Evolutionary conservation across 176 grass and related monocot genomes (phyloP).

Genomic region (Puya raimondii): DNA sequence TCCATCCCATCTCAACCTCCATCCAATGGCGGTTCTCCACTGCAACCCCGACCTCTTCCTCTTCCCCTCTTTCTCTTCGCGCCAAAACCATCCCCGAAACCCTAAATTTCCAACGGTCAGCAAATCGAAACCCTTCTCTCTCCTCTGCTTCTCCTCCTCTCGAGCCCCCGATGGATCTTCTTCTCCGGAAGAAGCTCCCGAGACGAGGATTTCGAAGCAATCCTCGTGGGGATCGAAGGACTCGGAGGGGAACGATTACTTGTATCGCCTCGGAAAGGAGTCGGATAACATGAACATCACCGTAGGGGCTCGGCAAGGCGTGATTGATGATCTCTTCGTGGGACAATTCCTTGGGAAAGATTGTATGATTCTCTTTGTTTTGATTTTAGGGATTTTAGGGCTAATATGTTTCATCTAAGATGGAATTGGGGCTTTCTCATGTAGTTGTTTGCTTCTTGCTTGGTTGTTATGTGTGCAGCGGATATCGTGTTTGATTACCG

Average conservation of each 20-base stretch:
- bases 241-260: slow-evolving; percentile 59
- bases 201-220: slow-evolving; percentile 42
- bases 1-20: not conserved
- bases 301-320: slow-evolving; percentile 57
- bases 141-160: slow-evolving; percentile 2
- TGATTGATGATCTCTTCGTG: slow-evolving; percentile 78
- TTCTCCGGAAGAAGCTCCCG: not conserved
- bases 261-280: slow-evolving; percentile 76
- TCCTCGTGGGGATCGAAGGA: slow-evolving; percentile 80
- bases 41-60: not conserved
- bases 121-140: not conserved
- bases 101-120: not conserved
- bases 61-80: not conserved
- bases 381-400: not conserved
- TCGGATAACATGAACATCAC: slow-evolving; percentile 84
- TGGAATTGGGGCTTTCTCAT: not conserved
- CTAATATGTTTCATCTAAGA: not conserved
- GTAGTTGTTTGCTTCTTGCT: not conserved
- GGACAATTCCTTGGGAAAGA: slow-evolving; percentile 82
- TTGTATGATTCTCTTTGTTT: slow-evolving; percentile 24
- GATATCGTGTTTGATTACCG: slow-evolving; percentile 95
- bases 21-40: slow-evolving; percentile 16
- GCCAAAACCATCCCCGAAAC: not conserved
- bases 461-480: slow-evolving; percentile 37
- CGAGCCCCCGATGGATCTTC: not conserved